These are phyloP conservation scores for Cicer judaicum DNA, from an alignment of 306 rosid genomes.

Conservation along the genomic window DNA sequence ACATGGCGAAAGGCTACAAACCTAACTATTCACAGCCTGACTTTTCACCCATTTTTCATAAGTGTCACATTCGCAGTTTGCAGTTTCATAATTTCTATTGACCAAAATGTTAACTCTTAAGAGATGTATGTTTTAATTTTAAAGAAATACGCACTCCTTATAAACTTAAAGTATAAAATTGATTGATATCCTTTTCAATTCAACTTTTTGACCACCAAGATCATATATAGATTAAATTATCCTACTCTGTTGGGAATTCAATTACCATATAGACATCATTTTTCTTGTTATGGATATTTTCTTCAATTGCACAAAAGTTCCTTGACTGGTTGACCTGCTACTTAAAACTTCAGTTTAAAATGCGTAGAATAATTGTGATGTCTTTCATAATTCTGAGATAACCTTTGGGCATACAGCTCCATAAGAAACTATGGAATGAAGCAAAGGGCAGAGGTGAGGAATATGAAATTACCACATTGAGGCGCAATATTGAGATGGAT, in stretches of 20 bases:
- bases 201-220: conserved; percentile 29
- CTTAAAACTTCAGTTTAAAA: conserved; percentile 28
- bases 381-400: conserved; percentile 36
- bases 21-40: conserved; percentile 1
- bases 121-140: conserved; percentile 12
- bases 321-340: conserved; percentile 30
- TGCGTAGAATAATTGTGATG: not conserved
- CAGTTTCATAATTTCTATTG: conserved; percentile 3
- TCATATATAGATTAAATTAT: not conserved
- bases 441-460: conserved; percentile 83
- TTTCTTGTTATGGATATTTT: conserved; percentile 23
- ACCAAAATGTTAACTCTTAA: conserved; percentile 17
- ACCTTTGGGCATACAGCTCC: conserved; percentile 54
- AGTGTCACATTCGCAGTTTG: not conserved
- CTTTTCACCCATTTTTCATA: conserved; percentile 15
- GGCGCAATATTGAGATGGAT: conserved; percentile 90
- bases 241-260: conserved; percentile 1
- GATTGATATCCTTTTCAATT: conserved; percentile 25
- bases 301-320: conserved; percentile 7
- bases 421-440: conserved; percentile 58
- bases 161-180: not conserved
- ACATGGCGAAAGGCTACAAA: conserved; percentile 5
- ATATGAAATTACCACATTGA: conserved; percentile 67
- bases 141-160: conserved; percentile 4
- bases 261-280: not conserved